Evolutionary conservation across 2,329 filamentous ascomycete genomes (phyloP), one percentile per base, ranked within the genome.

Genomic region (Diaporthe capsici): DNA sequence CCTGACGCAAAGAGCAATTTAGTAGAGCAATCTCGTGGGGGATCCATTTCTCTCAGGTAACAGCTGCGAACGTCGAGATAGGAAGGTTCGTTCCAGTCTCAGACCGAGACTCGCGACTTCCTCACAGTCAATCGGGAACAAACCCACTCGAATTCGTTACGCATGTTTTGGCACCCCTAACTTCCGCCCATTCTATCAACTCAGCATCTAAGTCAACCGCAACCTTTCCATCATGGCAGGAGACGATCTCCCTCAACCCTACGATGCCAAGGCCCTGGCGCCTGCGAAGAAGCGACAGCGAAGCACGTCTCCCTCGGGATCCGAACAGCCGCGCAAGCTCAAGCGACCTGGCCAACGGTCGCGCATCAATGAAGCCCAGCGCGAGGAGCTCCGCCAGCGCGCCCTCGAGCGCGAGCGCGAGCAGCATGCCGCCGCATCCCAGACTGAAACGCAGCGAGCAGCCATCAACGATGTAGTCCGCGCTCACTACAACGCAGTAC

Each of bases 401-500:
- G 86, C 88, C 72, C 79, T 87, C 55, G 88, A 92, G 79, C 85
- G 90, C 20, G 90, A 94, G 76, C 89, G 89, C 77, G 88, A 90
- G 72, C 71, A 76, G 49, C 82, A 83, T 20, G 83, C 83, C 10
- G 82, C 83, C 22, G 82, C 83, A 7, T 83, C 82, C 0, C 83
- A 85, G 72, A 81, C 84, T 15, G 84, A 85, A 70, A 84, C 86
- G 58, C 84, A 85, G 58, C 85, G 87, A 47, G 86, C 92, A 68
- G 92, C 92, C 58, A 92, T 95, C 57, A 92, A 96, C 80, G 95
- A 98, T 81, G 93, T 98, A 10, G 97, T 98, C 67, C 92, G 93
- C 70, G 93, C 98, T 79, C 96, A 98, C 84, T 99, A 99, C 89
- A 99, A 99, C 84, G 93, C 94, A 51, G 96, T 98, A 0, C 96